Base-by-base conservation (phyloP, 495 filamentous ascomycete genomes). In the Neurospora sp. region DNA sequence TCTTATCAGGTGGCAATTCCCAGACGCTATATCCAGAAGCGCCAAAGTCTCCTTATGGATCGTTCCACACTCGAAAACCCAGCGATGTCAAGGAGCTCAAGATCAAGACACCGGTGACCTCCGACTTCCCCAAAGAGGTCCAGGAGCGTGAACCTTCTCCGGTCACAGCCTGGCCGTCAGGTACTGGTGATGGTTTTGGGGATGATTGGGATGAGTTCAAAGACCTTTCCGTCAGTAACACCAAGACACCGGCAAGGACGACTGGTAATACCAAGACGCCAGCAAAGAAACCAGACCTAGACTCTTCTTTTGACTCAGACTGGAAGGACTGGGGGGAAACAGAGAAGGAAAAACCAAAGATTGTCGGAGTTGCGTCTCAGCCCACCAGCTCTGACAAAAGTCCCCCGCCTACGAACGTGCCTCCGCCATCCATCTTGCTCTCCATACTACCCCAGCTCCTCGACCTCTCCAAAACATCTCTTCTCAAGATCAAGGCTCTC, bases 391-490 rank as follows among this genome's bases (percentile, higher is more conserved):
- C 37, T 41, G 47, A 71, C 18, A 44, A 39, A 69, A 77, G 80
- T 31, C 80, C 84, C 41, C 92, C 93, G 7, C 94, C 94, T 71
- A 93, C 90, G 9, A 97, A 97, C 79, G 89, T 97, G 4, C 95
- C 96, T 22, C 94, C 96, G 2, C 96, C 96, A 8, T 91, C 92
- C 18, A 83, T 96, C 68, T 83, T 98, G 6, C 85, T 99, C 35
- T 86, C 92, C 42, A 79, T 93, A 10, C 92, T 97, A 77, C 87
- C 92, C 37, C 80, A 85, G 14, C 78, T 93, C 7, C 86, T 96
- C 73, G 84, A 89, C 27, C 81, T 89, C 8, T 85, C 87, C 35
- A 80, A 83, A 65, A 77, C 80, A 3, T 80, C 81, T 7, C 80
- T 93, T 16, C 86, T 92, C 73, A 84, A 86, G 38, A 82, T 90